These are phyloP conservation scores for Paecilomyces sp. DNA, from an alignment of 2,329 filamentous ascomycete species.

Conservation along the genomic window DNA sequence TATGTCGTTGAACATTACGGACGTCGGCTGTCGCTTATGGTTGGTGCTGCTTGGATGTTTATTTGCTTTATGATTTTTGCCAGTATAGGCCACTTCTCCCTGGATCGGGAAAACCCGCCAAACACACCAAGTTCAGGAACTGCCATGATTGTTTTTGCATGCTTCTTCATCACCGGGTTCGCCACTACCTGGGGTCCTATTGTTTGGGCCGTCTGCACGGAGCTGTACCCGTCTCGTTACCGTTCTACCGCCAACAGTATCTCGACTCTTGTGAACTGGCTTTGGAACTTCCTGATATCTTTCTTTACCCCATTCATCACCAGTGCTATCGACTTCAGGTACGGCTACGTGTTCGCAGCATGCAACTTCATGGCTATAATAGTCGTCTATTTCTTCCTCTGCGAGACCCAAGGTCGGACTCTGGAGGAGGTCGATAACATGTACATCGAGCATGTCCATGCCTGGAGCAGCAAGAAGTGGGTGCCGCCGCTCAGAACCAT, in stretches of 20 bases:
- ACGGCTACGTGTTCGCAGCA: conserved; percentile 71
- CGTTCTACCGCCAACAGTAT: conserved; percentile 72
- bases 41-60: conserved; percentile 62
- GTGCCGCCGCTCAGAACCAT: conserved; percentile 17
- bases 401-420: conserved; percentile 64
- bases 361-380: conserved; percentile 60
- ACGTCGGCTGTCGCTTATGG: conserved; percentile 60
- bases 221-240: conserved; percentile 40
- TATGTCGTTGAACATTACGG: conserved; percentile 65
- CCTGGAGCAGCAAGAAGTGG: conserved; percentile 54
- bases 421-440: conserved; percentile 76
- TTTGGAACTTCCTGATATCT: conserved; percentile 66
- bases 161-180: conserved; percentile 68
- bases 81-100: conserved; percentile 45
- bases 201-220: conserved; percentile 38
- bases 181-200: conserved; percentile 64
- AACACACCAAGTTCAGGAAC: conserved; percentile 48
- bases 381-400: conserved; percentile 70
- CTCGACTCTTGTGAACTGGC: conserved; percentile 71
- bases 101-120: conserved; percentile 32
- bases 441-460: conserved; percentile 60
- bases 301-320: conserved; percentile 82
- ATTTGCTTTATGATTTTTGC: conserved; percentile 57
- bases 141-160: conserved; percentile 65
- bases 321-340: conserved; percentile 62